phyloP scores from a whole-genome alignment of 352 stramenopile species.

The Pythium volutum region DNA sequence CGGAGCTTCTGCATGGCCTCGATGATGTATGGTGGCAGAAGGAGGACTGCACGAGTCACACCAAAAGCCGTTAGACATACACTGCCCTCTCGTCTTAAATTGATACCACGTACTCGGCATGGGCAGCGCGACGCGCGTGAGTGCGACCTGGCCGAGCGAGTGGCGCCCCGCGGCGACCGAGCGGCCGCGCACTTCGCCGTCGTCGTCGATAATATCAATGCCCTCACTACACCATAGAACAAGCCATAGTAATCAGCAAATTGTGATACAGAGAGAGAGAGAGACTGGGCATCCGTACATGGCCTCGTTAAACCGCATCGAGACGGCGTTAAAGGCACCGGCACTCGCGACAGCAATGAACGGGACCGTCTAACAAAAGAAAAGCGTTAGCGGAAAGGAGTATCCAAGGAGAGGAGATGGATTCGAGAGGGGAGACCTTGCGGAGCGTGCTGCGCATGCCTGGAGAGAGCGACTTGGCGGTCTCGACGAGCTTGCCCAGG shows the following conservation, averaged over 20 bases:
- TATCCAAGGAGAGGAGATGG: too few relatives aligned
- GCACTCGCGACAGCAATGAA: conserved; percentile 82
- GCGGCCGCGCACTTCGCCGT: conserved; percentile 73
- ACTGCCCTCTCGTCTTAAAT: not conserved
- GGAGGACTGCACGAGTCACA: conserved; percentile 41
- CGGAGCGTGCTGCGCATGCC: conserved; percentile 52
- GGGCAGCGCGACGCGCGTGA: conserved; percentile 74
- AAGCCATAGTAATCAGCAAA: not conserved
- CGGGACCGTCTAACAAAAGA: conserved; percentile 56
- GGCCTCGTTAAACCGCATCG: conserved; percentile 86
- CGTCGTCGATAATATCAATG: conserved; percentile 82
- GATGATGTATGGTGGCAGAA: conserved; percentile 80
- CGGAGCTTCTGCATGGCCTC: conserved; percentile 73
- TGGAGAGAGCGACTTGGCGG: conserved; percentile 70
- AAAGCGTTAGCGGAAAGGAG: too few relatives aligned
- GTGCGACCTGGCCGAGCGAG: conserved; percentile 74
- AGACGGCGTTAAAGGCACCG: conserved; percentile 85
- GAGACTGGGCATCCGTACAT: conserved; percentile 37
- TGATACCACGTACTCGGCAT: conserved; percentile 69
- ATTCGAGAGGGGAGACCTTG: conserved; percentile 35
- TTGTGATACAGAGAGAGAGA: not conserved
- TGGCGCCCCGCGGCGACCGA: conserved; percentile 76
- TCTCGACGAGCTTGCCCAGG: conserved; percentile 70
- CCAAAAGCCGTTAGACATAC: not conserved
- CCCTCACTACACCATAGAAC: conserved; percentile 44